phyloP scores from a whole-genome alignment of 805 yeast species.

The Wickerhamomyces ciferrii region DNA sequence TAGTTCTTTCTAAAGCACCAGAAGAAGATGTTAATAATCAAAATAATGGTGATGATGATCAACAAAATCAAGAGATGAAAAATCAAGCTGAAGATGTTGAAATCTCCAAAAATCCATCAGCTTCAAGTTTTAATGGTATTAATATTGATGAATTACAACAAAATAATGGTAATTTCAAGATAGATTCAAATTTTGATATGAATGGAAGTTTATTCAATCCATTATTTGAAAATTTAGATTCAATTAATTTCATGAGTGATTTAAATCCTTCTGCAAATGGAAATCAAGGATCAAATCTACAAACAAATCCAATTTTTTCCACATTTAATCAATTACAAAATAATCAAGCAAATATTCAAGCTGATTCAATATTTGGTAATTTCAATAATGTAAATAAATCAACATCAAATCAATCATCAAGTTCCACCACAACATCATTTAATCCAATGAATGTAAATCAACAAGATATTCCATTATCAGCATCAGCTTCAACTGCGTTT shows the following conservation, averaged over 20 bases:
- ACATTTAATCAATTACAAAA: too few species aligned
- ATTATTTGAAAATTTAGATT: background rate
- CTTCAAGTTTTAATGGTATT: background rate
- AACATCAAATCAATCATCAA: too few species aligned
- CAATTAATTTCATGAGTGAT: background rate
- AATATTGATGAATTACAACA: background rate
- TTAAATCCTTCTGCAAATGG: too few species aligned
- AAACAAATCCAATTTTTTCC: too few species aligned
- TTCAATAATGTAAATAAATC: too few species aligned
- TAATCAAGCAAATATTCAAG: too few species aligned
- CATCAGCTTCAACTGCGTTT: background rate
- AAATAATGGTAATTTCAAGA: too few species aligned
- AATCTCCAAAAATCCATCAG: background rate
- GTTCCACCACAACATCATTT: too few species aligned
- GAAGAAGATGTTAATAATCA: conserved; percentile 11
- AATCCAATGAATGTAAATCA: too few species aligned
- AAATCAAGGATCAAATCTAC: background rate
- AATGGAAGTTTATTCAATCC: background rate
- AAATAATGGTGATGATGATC: background rate
- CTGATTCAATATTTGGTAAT: too few species aligned
- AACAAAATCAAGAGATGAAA: too few species aligned
- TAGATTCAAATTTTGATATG: background rate
- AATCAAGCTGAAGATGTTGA: too few species aligned
- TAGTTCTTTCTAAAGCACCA: conserved; percentile 13
- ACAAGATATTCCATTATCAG: background rate